phyloP scores from a whole-genome alignment of 768 basidiomycete genomes.

The Pleurotus tuber-regium region DNA sequence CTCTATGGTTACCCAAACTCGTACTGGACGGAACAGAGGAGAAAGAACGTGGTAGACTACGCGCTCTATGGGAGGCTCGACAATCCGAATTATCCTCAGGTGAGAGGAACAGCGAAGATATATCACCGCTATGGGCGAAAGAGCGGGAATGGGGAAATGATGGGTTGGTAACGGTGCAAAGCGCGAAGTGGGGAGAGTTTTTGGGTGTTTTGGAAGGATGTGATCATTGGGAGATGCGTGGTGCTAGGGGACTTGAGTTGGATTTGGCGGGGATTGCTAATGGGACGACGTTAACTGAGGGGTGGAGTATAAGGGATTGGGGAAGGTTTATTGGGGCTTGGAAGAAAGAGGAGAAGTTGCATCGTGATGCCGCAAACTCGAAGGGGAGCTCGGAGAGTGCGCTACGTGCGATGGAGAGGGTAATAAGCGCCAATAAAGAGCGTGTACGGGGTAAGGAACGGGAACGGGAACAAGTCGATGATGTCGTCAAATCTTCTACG shows the following conservation, averaged over 20 bases:
- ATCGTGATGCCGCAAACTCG: constrained; percentile 31
- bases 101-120: constrained; percentile 7
- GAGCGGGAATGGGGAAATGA: constrained; percentile 68
- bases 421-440: no score
- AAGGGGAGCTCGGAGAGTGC: no score
- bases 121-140: constrained; percentile 42
- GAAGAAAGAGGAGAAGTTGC: constrained; percentile 51
- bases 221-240: constrained; percentile 97
- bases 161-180: constrained; percentile 80
- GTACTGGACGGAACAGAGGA: constrained; percentile 86
- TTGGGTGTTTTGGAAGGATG: constrained; percentile 85
- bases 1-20: constrained; percentile 95
- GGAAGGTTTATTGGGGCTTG: constrained; percentile 57
- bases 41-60: constrained; percentile 45
- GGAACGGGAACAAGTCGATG: constrained; percentile 42
- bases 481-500: constrained; percentile 61
- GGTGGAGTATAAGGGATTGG: constrained; percentile 61
- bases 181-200: constrained; percentile 95
- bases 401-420: no score
- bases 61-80: constrained; percentile 30
- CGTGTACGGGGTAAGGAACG: constrained; percentile 17
- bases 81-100: constrained; percentile 19
- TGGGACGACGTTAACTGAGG: constrained; percentile 29
- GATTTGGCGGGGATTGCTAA: constrained; percentile 48
- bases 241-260: constrained; percentile 75